phyloP scores from a whole-genome alignment of 2,329 filamentous ascomycete genomes.

The Saccharata proteae region DNA sequence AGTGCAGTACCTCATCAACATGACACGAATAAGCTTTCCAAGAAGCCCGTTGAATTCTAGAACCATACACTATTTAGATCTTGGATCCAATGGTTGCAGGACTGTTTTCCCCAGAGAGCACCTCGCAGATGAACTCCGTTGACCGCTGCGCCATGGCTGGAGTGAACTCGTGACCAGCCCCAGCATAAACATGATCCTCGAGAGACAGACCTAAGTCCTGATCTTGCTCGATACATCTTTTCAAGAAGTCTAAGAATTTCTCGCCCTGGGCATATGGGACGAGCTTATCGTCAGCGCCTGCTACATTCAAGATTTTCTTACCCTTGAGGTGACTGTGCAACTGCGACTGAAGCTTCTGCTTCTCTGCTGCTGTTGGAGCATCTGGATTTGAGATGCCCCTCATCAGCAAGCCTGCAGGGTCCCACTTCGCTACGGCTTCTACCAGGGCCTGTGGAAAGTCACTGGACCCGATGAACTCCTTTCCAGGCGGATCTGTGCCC shows the following conservation, averaged over 20 bases:
- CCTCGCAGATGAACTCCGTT: conserved; percentile 46
- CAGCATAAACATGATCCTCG: conserved; percentile 56
- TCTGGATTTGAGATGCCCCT: conserved; percentile 13
- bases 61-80: too few relatives aligned
- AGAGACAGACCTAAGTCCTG: conserved; percentile 38
- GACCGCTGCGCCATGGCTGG: conserved; percentile 55
- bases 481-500: conserved; percentile 41
- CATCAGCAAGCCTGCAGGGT: conserved; percentile 67
- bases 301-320: conserved; percentile 54
- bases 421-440: conserved; percentile 48
- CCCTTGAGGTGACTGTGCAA: conserved; percentile 24
- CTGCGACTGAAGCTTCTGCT: conserved; percentile 18
- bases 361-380: conserved; percentile 16
- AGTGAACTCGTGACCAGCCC: conserved; percentile 58
- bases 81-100: conserved; percentile 6
- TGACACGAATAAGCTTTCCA: too few relatives aligned
- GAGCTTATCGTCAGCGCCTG: conserved; percentile 55
- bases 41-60: too few relatives aligned
- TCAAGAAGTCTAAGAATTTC: conserved; percentile 51
- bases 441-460: conserved; percentile 66
- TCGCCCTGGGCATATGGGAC: conserved; percentile 54
- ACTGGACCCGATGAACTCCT: conserved; percentile 58
- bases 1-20: too few relatives aligned
- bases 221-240: conserved; percentile 44
- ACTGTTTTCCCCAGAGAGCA: conserved; percentile 17